Percentiles rank a stretch among this genome's conserved stretches.
These are phyloP conservation scores for Cystobasidium ongulense DNA, from an alignment of 768 basidiomycete genomes.

Conservation along the genomic window DNA sequence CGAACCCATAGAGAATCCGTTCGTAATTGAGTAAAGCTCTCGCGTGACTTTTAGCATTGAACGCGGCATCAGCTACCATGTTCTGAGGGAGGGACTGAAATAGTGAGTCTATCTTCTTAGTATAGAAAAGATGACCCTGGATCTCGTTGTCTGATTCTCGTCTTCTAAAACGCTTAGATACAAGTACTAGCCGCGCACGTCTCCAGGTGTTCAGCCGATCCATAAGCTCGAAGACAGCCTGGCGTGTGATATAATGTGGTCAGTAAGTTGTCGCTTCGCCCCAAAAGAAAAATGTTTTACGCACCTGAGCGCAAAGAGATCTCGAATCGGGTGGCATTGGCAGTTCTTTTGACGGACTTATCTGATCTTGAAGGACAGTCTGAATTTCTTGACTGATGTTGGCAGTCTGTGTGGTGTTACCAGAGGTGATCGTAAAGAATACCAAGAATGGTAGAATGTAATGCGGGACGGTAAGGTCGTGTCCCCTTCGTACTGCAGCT, in stretches of 20 bases:
- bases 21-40: constrained; percentile 93
- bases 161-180: constrained; percentile 49
- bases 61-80: constrained; percentile 84
- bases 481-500: constrained; percentile 62
- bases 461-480: constrained; percentile 89
- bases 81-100: constrained; percentile 45
- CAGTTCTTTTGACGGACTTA: constrained; percentile 56
- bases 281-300: neutral
- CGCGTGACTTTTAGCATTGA: constrained; percentile 89
- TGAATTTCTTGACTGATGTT: constrained; percentile 68
- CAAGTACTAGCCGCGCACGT: constrained; percentile 38
- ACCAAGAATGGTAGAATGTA: constrained; percentile 86
- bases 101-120: constrained; percentile 11
- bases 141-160: neutral
- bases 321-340: constrained; percentile 48
- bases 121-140: constrained; percentile 23
- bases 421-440: constrained; percentile 71
- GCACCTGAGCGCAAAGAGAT: constrained; percentile 87
- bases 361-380: constrained; percentile 77
- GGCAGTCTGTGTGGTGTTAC: constrained; percentile 55
- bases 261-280: neutral
- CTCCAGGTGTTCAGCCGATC: constrained; percentile 92
- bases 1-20: constrained; percentile 30
- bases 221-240: constrained; percentile 89
- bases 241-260: neutral